Base-by-base conservation (phyloP, 164 flowering plant genomes). In the Berberis vulgaris region DNA sequence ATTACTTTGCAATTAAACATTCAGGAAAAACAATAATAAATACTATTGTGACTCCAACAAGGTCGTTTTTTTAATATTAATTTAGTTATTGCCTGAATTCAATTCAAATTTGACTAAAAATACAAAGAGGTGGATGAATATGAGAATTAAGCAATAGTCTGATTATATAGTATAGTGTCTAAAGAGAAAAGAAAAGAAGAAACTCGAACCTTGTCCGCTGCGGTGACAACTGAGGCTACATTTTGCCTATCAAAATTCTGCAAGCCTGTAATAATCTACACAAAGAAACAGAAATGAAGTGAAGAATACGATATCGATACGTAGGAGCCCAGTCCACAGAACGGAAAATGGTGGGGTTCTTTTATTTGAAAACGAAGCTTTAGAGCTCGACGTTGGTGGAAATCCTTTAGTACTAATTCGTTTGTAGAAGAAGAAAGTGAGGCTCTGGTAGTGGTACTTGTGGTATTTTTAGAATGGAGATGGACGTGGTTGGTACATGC, bases 251-350 rank as follows among this genome's bases (percentile, higher is more conserved):
- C 77, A 67, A 83, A 82, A 78, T 89, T 89, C 72, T 79, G 86
- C 78, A 89, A 76, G 38, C 97, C 94, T 52, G 97, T 76, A 60
- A 89, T 89, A 39, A 89, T 86, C 97, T 89, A 80, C 40, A 66
- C 45, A 64, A 5, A 49, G 3, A 46, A 12, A 12, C 3, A 63
- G 1, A 54, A 62, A 26, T 40, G 13, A 40, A 63, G 8, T 26
- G 26, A 26, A 26, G 26, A 26, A 26, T 26, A 26, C 26, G 26
- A 26, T 26, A 26, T 26, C 26, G 26, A 26, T n/a, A 45, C n/a
- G 7, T 26, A 13, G 7, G 4, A n/a, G 3, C 39, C 43, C 11
- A 59, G n/a, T 5, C 39, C 26, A 39, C 26, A 5, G 43, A 41
- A 41, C 39, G 12, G 11, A n/a, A 3, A 45, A 3, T 7, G 2